Base-by-base conservation (phyloP, 2,329 filamentous ascomycete genomes). In the Exophiala viscosa region DNA sequence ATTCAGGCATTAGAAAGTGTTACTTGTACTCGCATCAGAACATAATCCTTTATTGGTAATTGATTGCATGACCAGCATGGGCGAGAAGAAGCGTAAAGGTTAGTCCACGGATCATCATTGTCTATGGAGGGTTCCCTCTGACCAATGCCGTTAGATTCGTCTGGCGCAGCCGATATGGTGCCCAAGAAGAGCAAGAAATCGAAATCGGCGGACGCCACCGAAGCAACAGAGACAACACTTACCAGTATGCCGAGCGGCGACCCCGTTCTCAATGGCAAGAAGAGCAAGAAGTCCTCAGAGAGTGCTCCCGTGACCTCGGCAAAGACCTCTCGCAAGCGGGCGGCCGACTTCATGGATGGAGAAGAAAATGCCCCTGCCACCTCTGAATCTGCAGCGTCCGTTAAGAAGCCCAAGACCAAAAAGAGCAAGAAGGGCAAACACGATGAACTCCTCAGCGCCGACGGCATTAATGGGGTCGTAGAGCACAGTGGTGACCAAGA, bases 151-250 rank as follows among this genome's bases (percentile, higher is more conserved):
- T 18, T 35, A 57, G 56, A 53, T 28, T 52, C 57, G 17, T 45
- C 45, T 15, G 54, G 39, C 20, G 39, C 54, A 8, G 39, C 23
- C 6, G 55, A 57, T 40, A 40, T 55, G 18, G 79, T 80, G 65
- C 82, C 83, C 20, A 86, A 86, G 65, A 74, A 74, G 60, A 68
- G 66, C 58, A 66, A 68, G 36, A 61, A 60, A 45, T 60, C 62
- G 51, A 71, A 70, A 57, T 42, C 63, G 47, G 50, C 62, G 42
- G 62, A 68, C 34, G 60, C 66, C 28, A 44, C 65, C 54, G 70
- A 72, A 54, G 68, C 65, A 59, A 62, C 64, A 35, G 65, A 68
- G 47, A 18, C 45, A 1, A 44, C 52, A 17, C 41, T 59, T 5
- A 15, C 62, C 13, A 59, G 60, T 35, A 59, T 63, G 41, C 55